These are phyloP conservation scores for Umbelopsis ramanniana DNA, from an alignment of 192 early-diverging fungal species.

Conservation along the genomic window DNA sequence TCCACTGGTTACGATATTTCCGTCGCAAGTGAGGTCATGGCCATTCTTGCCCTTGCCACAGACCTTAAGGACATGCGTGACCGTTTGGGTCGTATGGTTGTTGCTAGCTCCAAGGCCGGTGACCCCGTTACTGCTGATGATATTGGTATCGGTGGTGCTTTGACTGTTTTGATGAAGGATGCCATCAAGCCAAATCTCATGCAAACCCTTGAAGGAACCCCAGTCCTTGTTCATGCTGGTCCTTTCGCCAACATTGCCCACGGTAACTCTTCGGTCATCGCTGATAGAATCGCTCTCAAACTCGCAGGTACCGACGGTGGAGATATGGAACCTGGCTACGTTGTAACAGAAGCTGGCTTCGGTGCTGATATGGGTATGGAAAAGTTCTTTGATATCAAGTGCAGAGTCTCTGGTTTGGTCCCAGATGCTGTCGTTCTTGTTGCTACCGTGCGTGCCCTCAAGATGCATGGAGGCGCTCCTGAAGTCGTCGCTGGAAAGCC, in stretches of 20 bases:
- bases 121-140: constrained; percentile 94
- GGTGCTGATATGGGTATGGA: constrained; percentile 99
- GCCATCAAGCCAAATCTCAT: constrained; percentile 98
- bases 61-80: constrained; percentile 92
- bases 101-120: constrained; percentile 81
- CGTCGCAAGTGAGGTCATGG: constrained; percentile 99
- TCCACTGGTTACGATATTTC: constrained; percentile 97
- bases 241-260: constrained; percentile 99
- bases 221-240: constrained; percentile 97
- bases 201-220: constrained; percentile 99
- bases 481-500: constrained; percentile 91
- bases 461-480: constrained; percentile 98
- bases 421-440: constrained; percentile 94
- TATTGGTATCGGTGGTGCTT: constrained; percentile 91
- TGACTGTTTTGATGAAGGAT: constrained; percentile 98
- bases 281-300: constrained; percentile 96
- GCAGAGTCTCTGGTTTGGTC: constrained; percentile 82
- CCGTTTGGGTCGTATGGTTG: constrained; percentile 93
- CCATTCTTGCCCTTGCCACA: constrained; percentile 91
- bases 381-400: constrained; percentile 99
- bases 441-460: constrained; percentile 91
- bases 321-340: constrained; percentile 74
- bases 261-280: constrained; percentile 94
- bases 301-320: constrained; percentile 76
- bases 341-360: constrained; percentile 99